These are phyloP conservation scores for Stagonosporopsis cucurbitacearum DNA, from an alignment of 2,329 filamentous ascomycete species.

Conservation along the genomic window DNA sequence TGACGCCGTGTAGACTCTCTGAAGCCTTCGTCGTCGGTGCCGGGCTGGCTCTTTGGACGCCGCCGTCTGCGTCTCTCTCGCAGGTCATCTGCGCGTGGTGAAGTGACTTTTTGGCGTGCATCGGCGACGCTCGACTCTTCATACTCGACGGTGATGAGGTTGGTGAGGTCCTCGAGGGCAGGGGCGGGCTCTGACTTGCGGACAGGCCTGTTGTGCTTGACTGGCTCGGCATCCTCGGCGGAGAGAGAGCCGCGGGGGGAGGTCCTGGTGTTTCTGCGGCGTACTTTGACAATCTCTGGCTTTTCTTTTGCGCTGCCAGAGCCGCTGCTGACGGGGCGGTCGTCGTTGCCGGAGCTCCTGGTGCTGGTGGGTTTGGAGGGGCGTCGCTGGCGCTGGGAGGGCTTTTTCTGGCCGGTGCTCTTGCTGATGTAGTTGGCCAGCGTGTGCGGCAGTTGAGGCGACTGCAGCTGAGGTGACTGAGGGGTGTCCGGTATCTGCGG, in stretches of 20 bases:
- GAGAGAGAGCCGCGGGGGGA: constrained; percentile 44
- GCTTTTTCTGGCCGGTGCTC: constrained; percentile 36
- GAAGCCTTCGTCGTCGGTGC: constrained; percentile 34
- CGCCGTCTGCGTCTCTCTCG: constrained; percentile 39
- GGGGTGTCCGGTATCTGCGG: constrained; percentile 19
- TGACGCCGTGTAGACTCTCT: constrained; percentile 31
- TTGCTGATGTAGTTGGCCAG: constrained; percentile 37
- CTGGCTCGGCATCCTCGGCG: constrained; percentile 36
- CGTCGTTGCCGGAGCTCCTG: constrained; percentile 40
- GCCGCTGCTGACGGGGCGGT: constrained; percentile 42
- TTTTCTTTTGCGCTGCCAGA: constrained; percentile 34
- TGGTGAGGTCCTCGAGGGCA: constrained; percentile 27
- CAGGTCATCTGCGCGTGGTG: constrained; percentile 31
- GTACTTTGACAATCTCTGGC: constrained; percentile 36
- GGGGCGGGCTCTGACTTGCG: constrained; percentile 36
- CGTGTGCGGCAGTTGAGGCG: constrained; percentile 24
- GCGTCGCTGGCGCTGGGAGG: constrained; percentile 31
- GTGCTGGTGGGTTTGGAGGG: constrained; percentile 41
- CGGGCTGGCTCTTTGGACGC: constrained; percentile 34
- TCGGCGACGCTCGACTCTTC: constrained; percentile 27
- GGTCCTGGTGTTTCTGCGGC: constrained; percentile 35
- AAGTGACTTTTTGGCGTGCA: constrained; percentile 20
- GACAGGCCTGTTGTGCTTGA: constrained; percentile 23
- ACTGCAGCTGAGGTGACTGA: constrained; percentile 23
- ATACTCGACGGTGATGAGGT: constrained; percentile 40